A percentile compares a stretch with the other conserved stretches of the same genome.
These are phyloP conservation scores for Ceratobasidium papillatum DNA, from an alignment of 1,284 basidiomycete species.

Conservation along the genomic window DNA sequence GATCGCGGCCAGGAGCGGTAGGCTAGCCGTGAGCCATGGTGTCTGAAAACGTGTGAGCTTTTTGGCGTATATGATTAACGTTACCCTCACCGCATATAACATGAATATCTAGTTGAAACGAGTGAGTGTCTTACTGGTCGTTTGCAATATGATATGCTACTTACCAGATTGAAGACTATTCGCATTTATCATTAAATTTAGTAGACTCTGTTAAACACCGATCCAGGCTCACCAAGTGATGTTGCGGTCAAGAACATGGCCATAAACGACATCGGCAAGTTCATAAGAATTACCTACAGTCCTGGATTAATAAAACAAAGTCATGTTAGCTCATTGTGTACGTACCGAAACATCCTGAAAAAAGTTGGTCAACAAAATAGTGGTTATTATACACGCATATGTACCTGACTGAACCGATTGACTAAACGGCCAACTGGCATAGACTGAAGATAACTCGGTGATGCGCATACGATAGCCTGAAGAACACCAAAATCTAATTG, in stretches of 20 bases:
- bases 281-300: background rate
- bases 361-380: background rate
- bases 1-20: background rate
- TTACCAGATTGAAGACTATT: background rate
- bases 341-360: constrained; percentile 10
- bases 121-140: background rate
- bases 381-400: background rate
- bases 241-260: background rate
- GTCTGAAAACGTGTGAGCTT: background rate
- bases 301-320: background rate
- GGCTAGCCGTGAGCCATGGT: background rate
- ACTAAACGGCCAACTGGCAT: background rate
- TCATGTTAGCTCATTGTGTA: too few species aligned
- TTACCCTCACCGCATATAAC: background rate
- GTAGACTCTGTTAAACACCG: background rate
- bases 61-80: background rate
- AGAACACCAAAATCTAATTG: background rate
- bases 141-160: background rate
- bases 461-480: background rate
- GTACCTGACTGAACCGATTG: constrained; percentile 28
- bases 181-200: background rate
- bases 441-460: constrained; percentile 7
- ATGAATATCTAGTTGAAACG: background rate
- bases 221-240: background rate
- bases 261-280: background rate